Percentiles rank a stretch among this genome's conserved stretches.
Evolutionary conservation across 805 yeast species (phyloP).

Genomic region (Alloascoidea hylecoeti): DNA sequence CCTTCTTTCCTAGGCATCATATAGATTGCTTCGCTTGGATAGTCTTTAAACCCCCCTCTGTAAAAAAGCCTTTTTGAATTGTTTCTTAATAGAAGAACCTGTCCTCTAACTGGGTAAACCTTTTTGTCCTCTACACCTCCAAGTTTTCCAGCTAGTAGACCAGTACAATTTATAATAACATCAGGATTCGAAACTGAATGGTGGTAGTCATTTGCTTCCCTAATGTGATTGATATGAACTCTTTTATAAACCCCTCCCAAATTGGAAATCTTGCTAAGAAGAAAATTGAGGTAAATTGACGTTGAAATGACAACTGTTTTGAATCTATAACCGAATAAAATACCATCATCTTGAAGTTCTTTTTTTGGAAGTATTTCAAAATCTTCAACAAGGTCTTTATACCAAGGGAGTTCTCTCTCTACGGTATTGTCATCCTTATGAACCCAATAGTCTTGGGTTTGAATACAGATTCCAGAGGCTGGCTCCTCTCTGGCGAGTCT

Average conservation of each 20-base stretch:
- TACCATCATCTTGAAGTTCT: constrained; percentile 29
- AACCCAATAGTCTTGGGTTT: constrained; percentile 49
- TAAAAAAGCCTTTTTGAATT: constrained; percentile 26
- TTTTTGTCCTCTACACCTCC: constrained; percentile 51
- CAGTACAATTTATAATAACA: constrained; percentile 58
- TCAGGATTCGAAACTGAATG: constrained; percentile 25
- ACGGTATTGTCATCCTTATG: neutral
- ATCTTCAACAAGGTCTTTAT: constrained; percentile 22
- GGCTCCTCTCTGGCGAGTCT: constrained; percentile 9
- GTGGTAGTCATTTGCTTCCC: constrained; percentile 33
- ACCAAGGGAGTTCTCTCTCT: constrained; percentile 16
- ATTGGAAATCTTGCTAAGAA: constrained; percentile 28
- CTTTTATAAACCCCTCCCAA: constrained; percentile 36
- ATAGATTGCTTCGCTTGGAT: constrained; percentile 33
- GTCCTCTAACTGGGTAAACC: constrained; percentile 69
- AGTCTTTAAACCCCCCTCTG: constrained; percentile 27
- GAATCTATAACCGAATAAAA: constrained; percentile 36
- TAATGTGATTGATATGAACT: constrained; percentile 21
- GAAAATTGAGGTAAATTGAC: constrained; percentile 37
- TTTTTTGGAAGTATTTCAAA: constrained; percentile 18
- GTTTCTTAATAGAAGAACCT: constrained; percentile 57
- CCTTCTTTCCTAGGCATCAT: constrained; percentile 63
- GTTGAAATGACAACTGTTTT: constrained; percentile 47
- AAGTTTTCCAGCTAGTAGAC: constrained; percentile 48
- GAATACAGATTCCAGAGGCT: constrained; percentile 8